Base-by-base conservation (phyloP, 257 asterid species). In the Leptodermis oblonga region DNA sequence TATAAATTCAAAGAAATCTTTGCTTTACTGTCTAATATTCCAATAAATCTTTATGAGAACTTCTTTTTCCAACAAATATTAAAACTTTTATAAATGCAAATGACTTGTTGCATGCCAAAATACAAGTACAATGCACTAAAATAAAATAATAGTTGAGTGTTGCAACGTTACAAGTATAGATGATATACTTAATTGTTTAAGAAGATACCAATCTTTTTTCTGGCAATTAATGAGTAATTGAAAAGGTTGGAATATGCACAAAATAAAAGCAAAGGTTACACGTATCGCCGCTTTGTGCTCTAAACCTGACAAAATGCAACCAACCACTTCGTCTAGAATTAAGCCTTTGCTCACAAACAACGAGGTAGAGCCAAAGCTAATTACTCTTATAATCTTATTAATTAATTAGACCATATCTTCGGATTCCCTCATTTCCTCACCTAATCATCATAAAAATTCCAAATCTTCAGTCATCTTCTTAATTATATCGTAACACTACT, bases 271-370 rank as follows among this genome's bases (percentile, higher is more conserved):
- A 53, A 25, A 17, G 42, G 25, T 39, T 51, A 52, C 34, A 49
- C 8, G 39, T 36, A 26, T 53, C 28, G 54, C 41, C 53, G 55
- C 59, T 30, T 25, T 41, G 34, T 42, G n/a, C 45, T n/a, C 14
- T 68, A 10, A 15, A 36, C 12, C 28, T 39, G 65, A 69, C 73
- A 70, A 31, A 56, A n/a, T 45, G 34, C 67, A 20, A 22, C 18
- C 20, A 70, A 71, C 63, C 63, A 62, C 63, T 62, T 3, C 69
- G 20, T 71, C 69, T 71, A 71, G 69, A 70, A 70, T 49, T 52
- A 37, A n/a, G 18, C 28, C 14, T 60, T n/a, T 17, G 61, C 18
- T 13, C 17, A n/a, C 4, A 51, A 1, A 39, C 20, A 37, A 53
- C 26, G 25, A 68, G 33, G 45, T 34, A n/a, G n/a, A n/a, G n/a